phyloP scores from a whole-genome alignment of 345 rosid genomes.

The Noccaea bulbosa region DNA sequence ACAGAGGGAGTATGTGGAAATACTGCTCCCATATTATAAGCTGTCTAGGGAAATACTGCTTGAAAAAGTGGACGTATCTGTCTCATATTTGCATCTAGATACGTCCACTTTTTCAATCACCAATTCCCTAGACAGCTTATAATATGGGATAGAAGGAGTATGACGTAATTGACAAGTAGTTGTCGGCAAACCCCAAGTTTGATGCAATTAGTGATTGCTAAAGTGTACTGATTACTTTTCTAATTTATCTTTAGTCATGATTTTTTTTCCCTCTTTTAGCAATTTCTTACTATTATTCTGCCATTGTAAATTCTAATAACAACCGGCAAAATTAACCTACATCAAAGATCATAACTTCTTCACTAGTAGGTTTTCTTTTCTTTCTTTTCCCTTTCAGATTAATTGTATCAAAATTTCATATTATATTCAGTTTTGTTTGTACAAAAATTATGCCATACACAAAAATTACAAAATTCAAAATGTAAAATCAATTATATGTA shows the following conservation, averaged over 20 bases:
- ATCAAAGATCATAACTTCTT: constrained; percentile 32
- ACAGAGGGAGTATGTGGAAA: too few relatives aligned
- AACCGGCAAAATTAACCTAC: constrained; percentile 32
- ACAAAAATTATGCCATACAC: neutral
- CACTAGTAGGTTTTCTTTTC: constrained; percentile 21
- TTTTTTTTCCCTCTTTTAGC: constrained; percentile 26
- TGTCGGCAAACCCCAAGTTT: constrained; percentile 47
- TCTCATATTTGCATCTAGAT: too few relatives aligned
- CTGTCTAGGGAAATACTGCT: too few relatives aligned
- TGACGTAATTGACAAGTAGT: constrained; percentile 34
- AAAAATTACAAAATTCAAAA: constrained; percentile 9
- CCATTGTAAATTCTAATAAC: constrained; percentile 37
- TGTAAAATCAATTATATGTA: constrained; percentile 10
- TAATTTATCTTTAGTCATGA: constrained; percentile 33
- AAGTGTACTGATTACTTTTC: constrained; percentile 36
- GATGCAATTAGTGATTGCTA: constrained; percentile 36
- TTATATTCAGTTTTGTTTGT: neutral
- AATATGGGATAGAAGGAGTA: too few relatives aligned
- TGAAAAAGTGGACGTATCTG: too few relatives aligned
- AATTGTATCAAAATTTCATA: constrained; percentile 21
- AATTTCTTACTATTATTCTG: constrained; percentile 39
- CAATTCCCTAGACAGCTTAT: too few relatives aligned
- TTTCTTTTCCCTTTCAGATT: constrained; percentile 31
- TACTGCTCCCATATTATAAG: too few relatives aligned
- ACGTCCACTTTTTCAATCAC: too few relatives aligned